phyloP scores from a whole-genome alignment of 208 protist species.

The Leishmania turanica region DNA sequence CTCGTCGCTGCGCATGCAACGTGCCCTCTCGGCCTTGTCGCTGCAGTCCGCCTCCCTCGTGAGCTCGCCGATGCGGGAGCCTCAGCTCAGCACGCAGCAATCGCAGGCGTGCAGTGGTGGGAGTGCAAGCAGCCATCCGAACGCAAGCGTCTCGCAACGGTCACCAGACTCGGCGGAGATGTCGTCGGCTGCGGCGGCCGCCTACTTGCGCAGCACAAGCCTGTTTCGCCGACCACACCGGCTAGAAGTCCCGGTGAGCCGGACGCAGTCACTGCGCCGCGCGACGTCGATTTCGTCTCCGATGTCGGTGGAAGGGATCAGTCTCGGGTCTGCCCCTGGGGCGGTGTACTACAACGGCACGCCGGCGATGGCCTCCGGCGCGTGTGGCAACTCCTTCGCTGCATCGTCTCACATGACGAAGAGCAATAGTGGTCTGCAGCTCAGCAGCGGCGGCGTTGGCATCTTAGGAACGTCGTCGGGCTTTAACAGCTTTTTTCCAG shows the following conservation, averaged over 20 bases:
- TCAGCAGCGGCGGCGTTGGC: slow-evolving; percentile 12
- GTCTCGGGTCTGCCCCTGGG: not conserved
- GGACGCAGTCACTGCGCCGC: slow-evolving; percentile 39
- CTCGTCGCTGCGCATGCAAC: slow-evolving; percentile 14
- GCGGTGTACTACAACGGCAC: not conserved
- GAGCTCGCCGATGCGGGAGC: slow-evolving; percentile 21
- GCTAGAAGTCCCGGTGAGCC: slow-evolving; percentile 35
- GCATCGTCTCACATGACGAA: slow-evolving; percentile 4
- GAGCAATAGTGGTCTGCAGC: not conserved
- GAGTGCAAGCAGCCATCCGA: slow-evolving; percentile 20
- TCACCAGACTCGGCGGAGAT: slow-evolving; percentile 34
- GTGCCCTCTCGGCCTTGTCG: slow-evolving; percentile 21
- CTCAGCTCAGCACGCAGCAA: slow-evolving; percentile 8
- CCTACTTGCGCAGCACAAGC: slow-evolving; percentile 39
- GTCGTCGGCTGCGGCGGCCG: slow-evolving; percentile 26
- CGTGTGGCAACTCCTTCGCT: not conserved
- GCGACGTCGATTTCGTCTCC: slow-evolving; percentile 25
- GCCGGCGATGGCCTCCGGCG: not conserved
- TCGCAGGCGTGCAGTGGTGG: slow-evolving; percentile 16
- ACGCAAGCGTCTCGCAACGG: slow-evolving; percentile 10
- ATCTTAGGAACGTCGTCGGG: not conserved
- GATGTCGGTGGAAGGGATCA: slow-evolving; percentile 11
- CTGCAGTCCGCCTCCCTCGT: slow-evolving; percentile 20
- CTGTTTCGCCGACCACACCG: slow-evolving; percentile 40
- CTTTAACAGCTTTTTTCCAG: slow-evolving; percentile 6